Evolutionary conservation across 148 eudicot genomes (phyloP).

Genomic region (Diospyros lotus): DNA sequence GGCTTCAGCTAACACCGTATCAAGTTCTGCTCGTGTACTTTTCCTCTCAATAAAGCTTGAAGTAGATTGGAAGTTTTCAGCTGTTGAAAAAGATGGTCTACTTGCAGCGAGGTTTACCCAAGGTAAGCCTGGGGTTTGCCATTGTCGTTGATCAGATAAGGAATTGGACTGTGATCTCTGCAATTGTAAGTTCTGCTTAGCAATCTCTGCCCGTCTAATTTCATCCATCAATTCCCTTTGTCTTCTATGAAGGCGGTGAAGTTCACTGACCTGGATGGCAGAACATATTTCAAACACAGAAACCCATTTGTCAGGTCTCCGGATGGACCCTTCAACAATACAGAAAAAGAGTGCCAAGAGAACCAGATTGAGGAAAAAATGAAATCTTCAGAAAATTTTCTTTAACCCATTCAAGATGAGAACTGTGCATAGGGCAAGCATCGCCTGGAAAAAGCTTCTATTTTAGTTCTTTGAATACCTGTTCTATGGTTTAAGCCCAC

Average conservation of each 20-base stretch:
- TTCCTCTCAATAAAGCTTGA: slow-evolving; percentile 8
- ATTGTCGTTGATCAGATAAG: slow-evolving; percentile 15
- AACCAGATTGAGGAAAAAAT: not conserved
- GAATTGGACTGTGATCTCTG: slow-evolving; percentile 21
- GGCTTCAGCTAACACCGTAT: not conserved
- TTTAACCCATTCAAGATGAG: not conserved
- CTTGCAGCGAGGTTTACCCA: slow-evolving; percentile 16
- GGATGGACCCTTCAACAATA: not conserved
- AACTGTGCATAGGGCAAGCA: not conserved
- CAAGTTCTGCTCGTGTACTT: slow-evolving; percentile 4
- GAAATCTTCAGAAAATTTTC: not conserved
- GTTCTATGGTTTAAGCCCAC: too few species aligned
- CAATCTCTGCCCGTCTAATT: slow-evolving; percentile 25
- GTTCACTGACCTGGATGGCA: slow-evolving; percentile 37
- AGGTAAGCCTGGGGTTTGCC: slow-evolving; percentile 20
- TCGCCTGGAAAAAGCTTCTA: not conserved
- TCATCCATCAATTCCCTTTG: slow-evolving; percentile 47
- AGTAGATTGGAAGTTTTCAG: slow-evolving; percentile 9
- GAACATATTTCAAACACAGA: not conserved
- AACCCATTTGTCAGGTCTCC: not conserved
- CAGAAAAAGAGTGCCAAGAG: not conserved
- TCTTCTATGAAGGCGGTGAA: slow-evolving; percentile 38
- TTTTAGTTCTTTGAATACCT: not conserved
- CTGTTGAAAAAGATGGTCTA: slow-evolving; percentile 6
- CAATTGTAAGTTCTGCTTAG: slow-evolving; percentile 12